Base-by-base conservation (phyloP, 495 filamentous ascomycete genomes). In the Chaetomium cochliodes region DNA sequence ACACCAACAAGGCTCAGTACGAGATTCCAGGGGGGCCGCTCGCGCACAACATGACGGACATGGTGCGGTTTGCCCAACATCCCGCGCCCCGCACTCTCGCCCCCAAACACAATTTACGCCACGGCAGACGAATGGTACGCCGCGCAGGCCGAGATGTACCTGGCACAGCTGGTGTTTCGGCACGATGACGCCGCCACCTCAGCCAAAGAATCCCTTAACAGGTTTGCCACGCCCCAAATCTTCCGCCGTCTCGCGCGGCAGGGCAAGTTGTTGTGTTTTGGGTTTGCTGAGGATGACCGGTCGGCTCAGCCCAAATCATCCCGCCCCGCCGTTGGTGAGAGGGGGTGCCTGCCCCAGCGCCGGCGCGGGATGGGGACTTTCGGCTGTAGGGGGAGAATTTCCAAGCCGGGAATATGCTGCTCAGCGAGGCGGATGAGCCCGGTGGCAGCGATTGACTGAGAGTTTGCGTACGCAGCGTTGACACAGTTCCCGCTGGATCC, bases 401-500 rank as follows among this genome's bases (percentile, higher is more conserved):
- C 9, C 41, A 70, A 23, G 53, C 72, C 3, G 42, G 16, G 20
- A 77, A 76, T 49, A 49, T 72, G 23, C 62, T 77, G 20, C 18
- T 77, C 0, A 63, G 69, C 57, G 54, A 64, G 16, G 22, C 46
- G 12, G 49, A 59, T 23, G 12, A 37, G 18, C 30, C 30, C 72
- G 7, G 42, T 69, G 47, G 69, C 64, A 9, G 68, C 69, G 13
- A 71, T 76, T 58, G 78, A 78, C 65, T 80, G 77, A 75, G 77
- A 79, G 66, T 81, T 79, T 59, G 65, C 76, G n/a, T 81, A 80
- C 57, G 71, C 67, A 23, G 78, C 70, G n/a, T 78, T 75, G 16
- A 66, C 71, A 18, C 71, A 80, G 58, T 80, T 82, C 65, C 64
- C 67, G 28, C 68, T 72, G 42, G 73, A 74, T 58, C 73, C 76